Base-by-base conservation (phyloP, 2,329 filamentous ascomycete species). In the Chalaropsis thielavioides region DNA sequence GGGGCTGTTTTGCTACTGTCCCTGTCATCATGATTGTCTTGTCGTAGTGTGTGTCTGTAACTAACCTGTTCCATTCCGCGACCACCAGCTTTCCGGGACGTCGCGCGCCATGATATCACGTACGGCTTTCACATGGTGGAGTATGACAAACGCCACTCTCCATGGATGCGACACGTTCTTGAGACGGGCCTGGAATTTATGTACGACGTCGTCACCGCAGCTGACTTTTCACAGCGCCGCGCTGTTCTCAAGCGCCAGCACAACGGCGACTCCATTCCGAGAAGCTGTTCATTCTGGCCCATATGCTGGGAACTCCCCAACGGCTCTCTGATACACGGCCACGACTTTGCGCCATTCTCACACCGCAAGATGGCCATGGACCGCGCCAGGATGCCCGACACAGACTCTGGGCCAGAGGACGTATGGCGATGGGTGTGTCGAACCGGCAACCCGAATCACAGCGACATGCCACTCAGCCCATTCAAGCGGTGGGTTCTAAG, bases 61-160 rank as follows among this genome's bases (percentile, higher is more conserved):
- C 58, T 67, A 54, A 62, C 24, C 19, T 63, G 27, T 35, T 35
- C 43, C 15, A 46, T 8, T 65, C 3, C 46, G 46, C 46, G 46
- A 24, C 46, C 11, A 6, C 11, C 38, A 67, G 66, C 63, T 41
- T 67, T 67, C 35, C 66, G 66, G 19, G 43, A 64, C n/a, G 63
- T 67, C n/a, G 66, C 66, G 13, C 66, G 66, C 46, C 61, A 67
- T 63, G 66, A 67, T 17, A 38, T 67, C 44, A 54, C 61, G 38
- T 67, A 67, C 27, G 66, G 66, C 13, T 61, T 60, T 19, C 27
- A 67, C 43, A 44, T 54, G 60, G 60, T 65, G 2, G 63, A 65
- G 24, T 67, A 65, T 41, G 59, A 62, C 19, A 59, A 65, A 24
- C 63, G 63, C 19, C 63, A 65, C 38, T 67, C 63, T 15, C 63